These are phyloP conservation scores for Fonsecaea monophora DNA, from an alignment of 2,329 filamentous ascomycete species.

Conservation along the genomic window DNA sequence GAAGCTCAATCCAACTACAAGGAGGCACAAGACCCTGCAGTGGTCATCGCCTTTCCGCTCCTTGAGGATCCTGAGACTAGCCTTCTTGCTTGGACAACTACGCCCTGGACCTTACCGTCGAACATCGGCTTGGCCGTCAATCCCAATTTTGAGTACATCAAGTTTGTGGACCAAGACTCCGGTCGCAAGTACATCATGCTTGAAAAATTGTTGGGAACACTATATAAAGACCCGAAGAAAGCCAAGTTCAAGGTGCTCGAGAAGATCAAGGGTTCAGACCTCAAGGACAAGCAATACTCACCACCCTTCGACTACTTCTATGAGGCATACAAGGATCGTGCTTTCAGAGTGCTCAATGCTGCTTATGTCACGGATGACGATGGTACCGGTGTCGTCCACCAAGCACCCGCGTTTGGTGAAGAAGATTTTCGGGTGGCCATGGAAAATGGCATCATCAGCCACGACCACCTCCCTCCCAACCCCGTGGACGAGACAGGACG, in stretches of 20 bases:
- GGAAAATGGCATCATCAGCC: constrained; percentile 74
- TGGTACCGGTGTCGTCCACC: constrained; percentile 87
- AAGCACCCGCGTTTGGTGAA: constrained; percentile 86
- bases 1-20: constrained; percentile 91
- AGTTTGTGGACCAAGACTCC: constrained; percentile 77
- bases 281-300: constrained; percentile 82
- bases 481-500: constrained; percentile 81
- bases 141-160: constrained; percentile 79
- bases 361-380: constrained; percentile 83
- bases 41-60: constrained; percentile 83
- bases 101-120: constrained; percentile 79
- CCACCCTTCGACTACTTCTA: constrained; percentile 85
- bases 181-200: constrained; percentile 80
- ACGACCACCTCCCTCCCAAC: constrained; percentile 76
- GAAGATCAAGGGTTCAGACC: constrained; percentile 77
- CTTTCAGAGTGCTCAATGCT: constrained; percentile 78
- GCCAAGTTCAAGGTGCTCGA: constrained; percentile 80
- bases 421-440: constrained; percentile 85
- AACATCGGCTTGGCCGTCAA: constrained; percentile 75
- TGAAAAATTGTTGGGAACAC: constrained; percentile 74
- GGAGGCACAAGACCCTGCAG: constrained; percentile 81
- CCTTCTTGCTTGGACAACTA: constrained; percentile 83
- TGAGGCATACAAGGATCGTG: constrained; percentile 79
- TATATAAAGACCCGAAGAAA: constrained; percentile 94
- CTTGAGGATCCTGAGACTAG: constrained; percentile 72